phyloP scores from a whole-genome alignment of 148 eudicot genomes.

The Oxyria digyna region DNA sequence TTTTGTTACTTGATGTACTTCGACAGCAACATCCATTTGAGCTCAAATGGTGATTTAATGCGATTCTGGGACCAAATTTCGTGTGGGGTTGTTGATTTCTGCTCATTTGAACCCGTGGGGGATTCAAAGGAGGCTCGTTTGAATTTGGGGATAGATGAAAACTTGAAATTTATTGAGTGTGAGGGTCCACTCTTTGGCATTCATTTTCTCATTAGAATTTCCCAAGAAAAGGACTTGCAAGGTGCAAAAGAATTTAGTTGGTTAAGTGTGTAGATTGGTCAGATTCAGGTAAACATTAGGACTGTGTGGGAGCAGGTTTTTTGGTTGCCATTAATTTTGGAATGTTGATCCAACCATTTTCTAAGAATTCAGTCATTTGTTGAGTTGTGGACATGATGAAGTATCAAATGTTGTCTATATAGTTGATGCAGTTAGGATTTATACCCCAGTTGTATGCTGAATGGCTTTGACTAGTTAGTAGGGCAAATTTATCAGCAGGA shows the following conservation, averaged over 20 bases:
- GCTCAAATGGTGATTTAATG: not conserved
- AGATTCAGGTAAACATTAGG: not conserved
- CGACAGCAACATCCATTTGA: not conserved
- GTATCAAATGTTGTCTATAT: not conserved
- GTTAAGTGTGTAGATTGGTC: not conserved
- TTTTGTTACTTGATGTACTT: not conserved
- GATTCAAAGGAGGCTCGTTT: not conserved
- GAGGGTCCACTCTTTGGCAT: not conserved
- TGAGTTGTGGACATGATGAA: not conserved
- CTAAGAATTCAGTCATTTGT: not conserved
- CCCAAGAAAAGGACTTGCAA: not conserved
- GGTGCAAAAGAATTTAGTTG: no score
- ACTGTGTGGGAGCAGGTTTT: not conserved
- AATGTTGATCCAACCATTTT: not conserved
- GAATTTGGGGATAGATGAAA: not conserved
- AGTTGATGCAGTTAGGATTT: no score
- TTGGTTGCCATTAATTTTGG: slow-evolving; percentile 1
- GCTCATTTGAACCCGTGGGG: not conserved
- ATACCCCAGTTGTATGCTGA: no score
- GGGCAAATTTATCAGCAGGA: no score
- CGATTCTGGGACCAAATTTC: not conserved
- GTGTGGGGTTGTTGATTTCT: not conserved
- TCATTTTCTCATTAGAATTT: not conserved
- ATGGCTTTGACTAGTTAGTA: no score
- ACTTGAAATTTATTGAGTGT: not conserved